A percentile compares a stretch with the other conserved stretches of the same genome.
These are phyloP conservation scores for Jimgerdemannia lactiflua DNA, from an alignment of 192 early-diverging fungal species.

Conservation along the genomic window DNA sequence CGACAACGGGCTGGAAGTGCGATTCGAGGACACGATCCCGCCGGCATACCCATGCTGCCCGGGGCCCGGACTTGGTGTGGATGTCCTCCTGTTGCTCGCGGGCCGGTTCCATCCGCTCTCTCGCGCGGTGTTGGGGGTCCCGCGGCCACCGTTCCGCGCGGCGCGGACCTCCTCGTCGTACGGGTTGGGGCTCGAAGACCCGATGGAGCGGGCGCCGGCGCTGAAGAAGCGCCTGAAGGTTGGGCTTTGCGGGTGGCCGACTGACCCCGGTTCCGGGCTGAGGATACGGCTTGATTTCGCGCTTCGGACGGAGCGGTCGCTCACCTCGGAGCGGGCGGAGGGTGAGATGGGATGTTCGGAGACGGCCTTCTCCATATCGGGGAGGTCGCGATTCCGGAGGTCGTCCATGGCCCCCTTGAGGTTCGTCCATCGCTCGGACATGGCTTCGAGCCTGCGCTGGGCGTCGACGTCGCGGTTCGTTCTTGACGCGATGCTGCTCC, in stretches of 20 bases:
- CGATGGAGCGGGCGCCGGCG: not conserved
- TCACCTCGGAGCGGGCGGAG: constrained; percentile 22
- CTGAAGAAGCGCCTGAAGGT: not conserved
- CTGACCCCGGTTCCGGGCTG: constrained; percentile 23
- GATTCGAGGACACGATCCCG: constrained; percentile 1
- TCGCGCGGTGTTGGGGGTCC: not conserved
- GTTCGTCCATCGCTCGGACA: constrained; percentile 49
- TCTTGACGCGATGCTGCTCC: constrained; percentile 46
- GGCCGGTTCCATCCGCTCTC: not conserved
- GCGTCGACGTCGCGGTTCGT: constrained; percentile 39
- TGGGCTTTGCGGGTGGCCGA: not conserved
- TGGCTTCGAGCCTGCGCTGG: constrained; percentile 41
- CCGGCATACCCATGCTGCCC: not conserved
- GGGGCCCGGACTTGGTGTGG: constrained; percentile 5
- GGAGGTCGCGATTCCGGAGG: constrained; percentile 23
- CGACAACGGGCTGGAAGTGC: not conserved
- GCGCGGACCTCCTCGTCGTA: not conserved
- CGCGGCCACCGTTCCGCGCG: not conserved
- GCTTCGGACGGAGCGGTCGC: constrained; percentile 14
- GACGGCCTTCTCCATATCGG: constrained; percentile 23
- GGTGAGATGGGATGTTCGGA: constrained; percentile 27
- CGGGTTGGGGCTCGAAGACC: not conserved
- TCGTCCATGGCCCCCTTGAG: constrained; percentile 34
- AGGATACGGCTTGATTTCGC: constrained; percentile 16
- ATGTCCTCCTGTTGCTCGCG: not conserved